Base-by-base conservation (phyloP, 1,284 basidiomycete species). In the Ganoderma meredithae region DNA sequence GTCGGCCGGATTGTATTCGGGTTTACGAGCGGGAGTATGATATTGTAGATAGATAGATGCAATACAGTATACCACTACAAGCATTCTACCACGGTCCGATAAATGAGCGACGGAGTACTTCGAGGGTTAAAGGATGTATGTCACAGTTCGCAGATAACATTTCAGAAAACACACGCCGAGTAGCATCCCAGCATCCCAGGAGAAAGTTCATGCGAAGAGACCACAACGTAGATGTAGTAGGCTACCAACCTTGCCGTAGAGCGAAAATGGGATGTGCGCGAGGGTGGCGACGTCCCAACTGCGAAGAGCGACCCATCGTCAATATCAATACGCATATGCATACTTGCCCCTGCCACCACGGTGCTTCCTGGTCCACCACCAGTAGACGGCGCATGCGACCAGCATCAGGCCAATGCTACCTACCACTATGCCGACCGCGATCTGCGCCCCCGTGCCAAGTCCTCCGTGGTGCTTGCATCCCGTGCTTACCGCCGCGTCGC, bases 341-440 rank as follows among this genome's bases (percentile, higher is more conserved):
- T 41, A 40, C n/a, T 22, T 40, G 22, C 39, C 31, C 60, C 55
- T 22, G 27, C 39, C 56, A 25, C 64, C n/a, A 17, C 7, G 43
- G 44, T 47, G 44, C 64, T 63, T 63, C 40, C 27, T n/a, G 25
- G 53, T 41, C 67, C 67, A 67, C 27, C 66, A 77, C 76, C 85
- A 90, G 79, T 84, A 88, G 1, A 78, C 78, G 9, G 83, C 75
- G 27, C 87, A 77, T 0, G 81, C 86, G 22, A 87, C 74, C 27
- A 92, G 81, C 10, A 86, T 69, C 25, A 91, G 70, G 15, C 92
- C 88, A 9, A 90, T 85, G 13, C 91, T 83, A 17, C 86, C 84
- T 33, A 96, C 77, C 6, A 91, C 78, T 27, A 91, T 86, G 3
- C 86, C 94, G 74, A 97, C 83, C 0, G 89, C 94, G 68, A 95